Evolutionary conservation across 208 protist species (phyloP), one percentile per base, ranked within the genome.

Genomic region (Trypanosoma theileri): DNA sequence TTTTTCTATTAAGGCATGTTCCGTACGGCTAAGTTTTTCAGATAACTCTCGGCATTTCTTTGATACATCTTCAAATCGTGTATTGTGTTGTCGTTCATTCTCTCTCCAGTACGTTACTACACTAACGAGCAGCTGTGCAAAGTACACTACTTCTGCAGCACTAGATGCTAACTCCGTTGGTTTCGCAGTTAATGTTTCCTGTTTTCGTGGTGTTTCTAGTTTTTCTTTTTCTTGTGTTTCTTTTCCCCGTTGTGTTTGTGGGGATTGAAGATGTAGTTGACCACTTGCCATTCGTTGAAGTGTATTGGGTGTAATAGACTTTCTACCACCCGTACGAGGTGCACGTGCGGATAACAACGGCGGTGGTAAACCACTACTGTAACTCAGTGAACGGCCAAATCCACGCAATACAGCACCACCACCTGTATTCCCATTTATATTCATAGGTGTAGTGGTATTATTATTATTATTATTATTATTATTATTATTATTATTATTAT

Each of bases 371-470:
- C 48, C 52, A 41, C 41, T 44, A 59, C 16, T 66, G 24, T 59
- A 66, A 45, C 56, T 66, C 3, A 70, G 4, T 8, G 65, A 70
- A 31, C 56, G 65, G 28, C 56, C 52, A 62, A 62, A 60, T 17
- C 12, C 31, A 35, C 42, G 45, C 21, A 44, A 22, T 24, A 24
- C 7, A 28, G 44, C 14, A 4, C 26, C 31, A 59, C 2, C 58
- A 51, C 21, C 9, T 17, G 54, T 6, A 12, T 8, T 14, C 7
- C 6, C 22, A 59, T 4, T 35, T 35, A 51, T 35, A 31, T 2
- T 17, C 44, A 8, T 28, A 28, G 41, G 4, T 17, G 40, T n/a
- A 4, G n/a, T n/a, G n/a, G n/a, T 48, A 48, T 17, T 48, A 48
- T 48, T 3, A 48, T 12, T 3, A 48, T 48, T 3, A 48, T 12